Evolutionary conservation across 805 yeast genomes (phyloP).

Genomic region (Spathaspora hagerdaliae): DNA sequence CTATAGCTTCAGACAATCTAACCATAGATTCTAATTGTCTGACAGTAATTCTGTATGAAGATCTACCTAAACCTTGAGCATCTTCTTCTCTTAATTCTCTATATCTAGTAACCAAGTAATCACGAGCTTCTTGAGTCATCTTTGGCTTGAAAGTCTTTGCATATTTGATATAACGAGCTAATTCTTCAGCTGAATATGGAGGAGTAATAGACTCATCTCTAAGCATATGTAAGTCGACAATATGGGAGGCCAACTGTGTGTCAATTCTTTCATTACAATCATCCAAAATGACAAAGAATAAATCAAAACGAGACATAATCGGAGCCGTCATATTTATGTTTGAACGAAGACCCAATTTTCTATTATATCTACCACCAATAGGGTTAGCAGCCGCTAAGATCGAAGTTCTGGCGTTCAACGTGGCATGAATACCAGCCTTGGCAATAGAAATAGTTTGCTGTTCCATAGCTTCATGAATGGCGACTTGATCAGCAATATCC

Average conservation of each 20-base stretch:
- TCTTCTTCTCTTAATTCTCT: constrained; percentile 86
- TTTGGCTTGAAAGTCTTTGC: constrained; percentile 91
- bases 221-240: constrained; percentile 87
- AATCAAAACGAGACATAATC: constrained; percentile 95
- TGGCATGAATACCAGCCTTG: constrained; percentile 98
- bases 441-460: constrained; percentile 98
- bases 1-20: constrained; percentile 91
- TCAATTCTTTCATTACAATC: constrained; percentile 92
- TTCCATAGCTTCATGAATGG: constrained; percentile 99
- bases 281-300: constrained; percentile 90
- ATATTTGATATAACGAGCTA: constrained; percentile 82
- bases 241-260: constrained; percentile 85
- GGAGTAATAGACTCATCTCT: constrained; percentile 88
- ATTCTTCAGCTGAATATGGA: constrained; percentile 84
- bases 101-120: constrained; percentile 69
- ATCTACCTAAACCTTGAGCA: constrained; percentile 80
- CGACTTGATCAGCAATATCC: constrained; percentile 94
- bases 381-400: constrained; percentile 99
- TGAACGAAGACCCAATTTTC: constrained; percentile 77
- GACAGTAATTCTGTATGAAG: constrained; percentile 91
- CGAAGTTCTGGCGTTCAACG: constrained; percentile 93
- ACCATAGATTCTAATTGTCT: constrained; percentile 95
- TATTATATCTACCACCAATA: constrained; percentile 91
- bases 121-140: constrained; percentile 78
- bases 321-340: constrained; percentile 97